Conservation (phyloP, 345 rosid species). For the Cochlearia excelsa region DNA sequence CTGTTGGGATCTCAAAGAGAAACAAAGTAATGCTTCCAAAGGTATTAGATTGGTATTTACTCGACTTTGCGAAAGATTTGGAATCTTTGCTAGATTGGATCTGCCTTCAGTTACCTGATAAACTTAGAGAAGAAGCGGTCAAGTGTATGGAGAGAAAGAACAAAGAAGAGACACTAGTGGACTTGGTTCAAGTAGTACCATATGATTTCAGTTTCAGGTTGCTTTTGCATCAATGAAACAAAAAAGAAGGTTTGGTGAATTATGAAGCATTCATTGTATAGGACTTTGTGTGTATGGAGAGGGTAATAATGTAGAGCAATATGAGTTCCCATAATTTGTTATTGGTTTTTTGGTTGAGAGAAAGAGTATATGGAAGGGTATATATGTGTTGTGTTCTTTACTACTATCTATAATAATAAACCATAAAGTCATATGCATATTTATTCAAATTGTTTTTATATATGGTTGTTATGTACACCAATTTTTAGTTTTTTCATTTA, state of each 20-base stretch:
- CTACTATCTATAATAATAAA: not conserved
- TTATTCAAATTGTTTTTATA: slow-evolving; percentile 27
- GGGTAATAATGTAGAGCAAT: slow-evolving; percentile 16
- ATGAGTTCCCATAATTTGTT: slow-evolving; percentile 8
- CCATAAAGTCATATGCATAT: slow-evolving; percentile 20
- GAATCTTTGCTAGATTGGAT: slow-evolving; percentile 85
- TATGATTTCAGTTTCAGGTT: slow-evolving; percentile 82
- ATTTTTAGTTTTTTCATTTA: not conserved
- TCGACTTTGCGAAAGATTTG: slow-evolving; percentile 84
- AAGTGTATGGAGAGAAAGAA: slow-evolving; percentile 57
- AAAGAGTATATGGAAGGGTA: slow-evolving; percentile 13
- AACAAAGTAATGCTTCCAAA: slow-evolving; percentile 73
- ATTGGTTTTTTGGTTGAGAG: slow-evolving; percentile 23
- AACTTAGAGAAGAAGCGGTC: slow-evolving; percentile 56
- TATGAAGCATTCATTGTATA: slow-evolving; percentile 26
- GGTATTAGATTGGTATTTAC: slow-evolving; percentile 81
- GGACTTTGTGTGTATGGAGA: slow-evolving; percentile 23
- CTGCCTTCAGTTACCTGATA: slow-evolving; percentile 71
- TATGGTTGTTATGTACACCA: slow-evolving; percentile 15
- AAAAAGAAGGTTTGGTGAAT: slow-evolving; percentile 1
- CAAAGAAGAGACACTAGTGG: slow-evolving; percentile 44
- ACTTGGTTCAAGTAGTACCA: slow-evolving; percentile 66
- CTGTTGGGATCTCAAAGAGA: slow-evolving; percentile 65
- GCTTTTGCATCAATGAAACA: slow-evolving; percentile 47
- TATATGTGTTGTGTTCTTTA: slow-evolving; percentile 23